Conservation (phyloP, 192 early-diverging fungal genomes). For the Lobosporangium transversale region DNA sequence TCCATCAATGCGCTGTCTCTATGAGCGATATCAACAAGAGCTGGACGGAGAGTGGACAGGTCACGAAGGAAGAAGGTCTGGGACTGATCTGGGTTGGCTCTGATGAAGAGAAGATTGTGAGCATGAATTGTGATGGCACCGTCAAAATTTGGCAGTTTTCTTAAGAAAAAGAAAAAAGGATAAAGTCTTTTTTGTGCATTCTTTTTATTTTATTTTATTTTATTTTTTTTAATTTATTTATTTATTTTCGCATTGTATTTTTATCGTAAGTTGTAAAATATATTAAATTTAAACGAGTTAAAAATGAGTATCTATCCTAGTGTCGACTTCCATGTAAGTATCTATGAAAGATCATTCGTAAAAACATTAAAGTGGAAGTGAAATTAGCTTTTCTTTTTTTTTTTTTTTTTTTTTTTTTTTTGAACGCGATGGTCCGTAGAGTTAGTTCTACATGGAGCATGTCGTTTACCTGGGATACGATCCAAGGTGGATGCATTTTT, state of each 20-base stretch:
- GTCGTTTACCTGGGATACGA: constrained; percentile 36
- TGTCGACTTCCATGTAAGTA: constrained; percentile 12
- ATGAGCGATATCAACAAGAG: constrained; percentile 49
- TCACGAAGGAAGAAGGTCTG: constrained; percentile 40
- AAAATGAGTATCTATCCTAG: no score
- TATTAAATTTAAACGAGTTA: no score
- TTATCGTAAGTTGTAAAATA: no score
- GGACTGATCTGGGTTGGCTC: constrained; percentile 39
- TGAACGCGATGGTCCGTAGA: neutral
- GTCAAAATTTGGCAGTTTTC: constrained; percentile 51
- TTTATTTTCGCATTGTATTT: no score
- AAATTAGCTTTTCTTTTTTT: neutral
- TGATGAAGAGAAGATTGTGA: constrained; percentile 50
- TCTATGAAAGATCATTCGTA: no score
- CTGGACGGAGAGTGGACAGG: constrained; percentile 36
- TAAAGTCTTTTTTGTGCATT: neutral
- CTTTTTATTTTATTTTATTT: neutral
- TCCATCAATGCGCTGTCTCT: constrained; percentile 29
- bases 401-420: no score
- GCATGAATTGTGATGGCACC: constrained; percentile 43
- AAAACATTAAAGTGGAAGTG: neutral
- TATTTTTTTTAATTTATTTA: neutral
- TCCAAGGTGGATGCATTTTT: constrained; percentile 44
- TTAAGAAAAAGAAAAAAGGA: constrained; percentile 5
- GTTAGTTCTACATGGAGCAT: neutral